phyloP scores from a whole-genome alignment of 2,329 filamentous ascomycete species.

The Microdochium bolleyi region DNA sequence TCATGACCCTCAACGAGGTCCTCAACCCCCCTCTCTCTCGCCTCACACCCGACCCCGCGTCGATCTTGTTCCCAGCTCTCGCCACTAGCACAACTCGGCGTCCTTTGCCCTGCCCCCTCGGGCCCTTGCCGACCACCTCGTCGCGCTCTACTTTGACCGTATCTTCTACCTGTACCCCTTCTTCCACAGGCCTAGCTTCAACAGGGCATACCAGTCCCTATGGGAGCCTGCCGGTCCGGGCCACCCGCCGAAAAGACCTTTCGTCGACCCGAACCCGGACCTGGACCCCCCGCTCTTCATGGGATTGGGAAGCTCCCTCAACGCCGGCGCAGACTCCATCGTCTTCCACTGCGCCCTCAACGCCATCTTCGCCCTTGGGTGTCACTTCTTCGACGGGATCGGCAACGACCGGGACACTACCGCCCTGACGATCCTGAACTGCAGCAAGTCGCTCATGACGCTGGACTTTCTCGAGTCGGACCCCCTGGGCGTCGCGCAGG shows the following conservation, averaged over 20 bases:
- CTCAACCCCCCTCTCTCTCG: not conserved
- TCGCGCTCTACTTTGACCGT: constrained; percentile 27
- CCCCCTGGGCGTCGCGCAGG: constrained; percentile 29
- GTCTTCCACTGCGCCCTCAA: constrained; percentile 34
- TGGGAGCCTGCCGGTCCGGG: constrained; percentile 18
- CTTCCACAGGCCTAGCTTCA: constrained; percentile 31
- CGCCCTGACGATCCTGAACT: constrained; percentile 24
- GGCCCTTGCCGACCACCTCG: constrained; percentile 28
- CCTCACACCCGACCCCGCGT: not conserved
- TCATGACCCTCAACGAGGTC: constrained; percentile 8
- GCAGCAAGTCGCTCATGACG: constrained; percentile 23
- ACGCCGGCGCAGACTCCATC: constrained; percentile 22
- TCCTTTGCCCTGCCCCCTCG: constrained; percentile 30
- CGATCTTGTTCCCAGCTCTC: constrained; percentile 1
- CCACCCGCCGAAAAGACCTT: not conserved
- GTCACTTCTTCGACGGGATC: constrained; percentile 26
- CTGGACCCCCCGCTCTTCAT: not conserved
- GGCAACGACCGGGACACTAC: constrained; percentile 15
- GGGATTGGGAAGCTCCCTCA: constrained; percentile 16
- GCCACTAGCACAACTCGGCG: constrained; percentile 7
- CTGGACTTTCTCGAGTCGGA: constrained; percentile 26
- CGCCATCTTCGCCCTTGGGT: constrained; percentile 30
- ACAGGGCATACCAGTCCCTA: constrained; percentile 27
- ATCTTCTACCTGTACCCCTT: constrained; percentile 35
- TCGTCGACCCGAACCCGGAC: not conserved